phyloP scores from a whole-genome alignment of 768 basidiomycete species.

The Suillus paluster region DNA sequence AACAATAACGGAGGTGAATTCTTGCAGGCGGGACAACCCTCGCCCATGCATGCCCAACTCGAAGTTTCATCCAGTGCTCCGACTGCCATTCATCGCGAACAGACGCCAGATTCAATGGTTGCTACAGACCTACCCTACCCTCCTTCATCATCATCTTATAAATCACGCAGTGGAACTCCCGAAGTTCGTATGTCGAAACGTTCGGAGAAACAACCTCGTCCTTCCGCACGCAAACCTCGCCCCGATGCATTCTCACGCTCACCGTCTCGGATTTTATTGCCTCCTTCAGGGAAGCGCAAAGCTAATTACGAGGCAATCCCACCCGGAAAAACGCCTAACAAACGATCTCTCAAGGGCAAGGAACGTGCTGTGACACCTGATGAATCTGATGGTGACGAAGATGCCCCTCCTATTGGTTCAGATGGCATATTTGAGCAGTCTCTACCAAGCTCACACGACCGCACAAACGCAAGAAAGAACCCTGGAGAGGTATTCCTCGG shows the following conservation, averaged over 20 bases:
- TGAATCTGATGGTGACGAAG: slow-evolving; percentile 17
- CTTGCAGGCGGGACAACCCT: slow-evolving; percentile 2
- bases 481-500: slow-evolving; percentile 47
- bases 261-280: slow-evolving; percentile 10
- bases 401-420: slow-evolving; percentile 18
- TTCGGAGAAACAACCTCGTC: background rate
- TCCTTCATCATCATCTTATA: slow-evolving; percentile 9
- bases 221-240: slow-evolving; percentile 12
- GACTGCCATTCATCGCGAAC: background rate
- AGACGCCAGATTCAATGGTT: background rate
- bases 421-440: slow-evolving; percentile 11
- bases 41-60: slow-evolving; percentile 7
- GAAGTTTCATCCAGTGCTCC: slow-evolving; percentile 5
- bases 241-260: slow-evolving; percentile 7
- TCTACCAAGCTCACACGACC: background rate
- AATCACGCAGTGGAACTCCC: background rate
- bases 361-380: slow-evolving; percentile 23
- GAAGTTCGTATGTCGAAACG: background rate
- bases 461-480: slow-evolving; percentile 19
- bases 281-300: slow-evolving; percentile 27
- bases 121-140: background rate
- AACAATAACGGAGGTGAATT: slow-evolving; percentile 12
- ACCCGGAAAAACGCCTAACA: slow-evolving; percentile 19
- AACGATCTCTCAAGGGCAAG: slow-evolving; percentile 35
- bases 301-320: slow-evolving; percentile 5